phyloP scores from a whole-genome alignment of 148 eudicot species.

The Vaccinium darrowii region DNA sequence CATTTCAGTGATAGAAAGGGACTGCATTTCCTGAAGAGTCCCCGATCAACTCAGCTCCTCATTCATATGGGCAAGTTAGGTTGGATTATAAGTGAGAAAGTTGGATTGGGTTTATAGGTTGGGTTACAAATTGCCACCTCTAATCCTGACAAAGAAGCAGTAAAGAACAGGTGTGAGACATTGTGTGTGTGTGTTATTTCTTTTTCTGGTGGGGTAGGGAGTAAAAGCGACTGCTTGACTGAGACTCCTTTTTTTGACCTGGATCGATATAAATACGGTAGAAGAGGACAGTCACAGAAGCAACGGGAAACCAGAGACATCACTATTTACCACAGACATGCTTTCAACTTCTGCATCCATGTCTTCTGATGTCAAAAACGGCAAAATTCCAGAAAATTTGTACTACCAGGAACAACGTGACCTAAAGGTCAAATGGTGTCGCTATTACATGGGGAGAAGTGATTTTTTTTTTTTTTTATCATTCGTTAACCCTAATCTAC shows the following conservation, averaged over 20 bases:
- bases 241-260: constrained; percentile 10
- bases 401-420: not conserved
- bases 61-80: too few species aligned
- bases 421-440: not conserved
- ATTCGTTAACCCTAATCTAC: too few species aligned
- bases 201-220: constrained; percentile 28
- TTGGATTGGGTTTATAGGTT: too few species aligned
- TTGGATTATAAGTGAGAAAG: too few species aligned
- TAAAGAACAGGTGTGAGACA: too few species aligned
- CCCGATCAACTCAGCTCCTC: too few species aligned
- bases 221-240: constrained; percentile 17
- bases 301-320: not conserved
- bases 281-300: not conserved
- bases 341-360: not conserved
- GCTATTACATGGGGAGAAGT: not conserved
- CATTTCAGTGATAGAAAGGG: too few species aligned
- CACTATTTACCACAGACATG: constrained; percentile 3
- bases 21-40: too few species aligned
- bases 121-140: too few species aligned
- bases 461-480: too few species aligned
- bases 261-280: not conserved
- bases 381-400: not conserved
- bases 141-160: too few species aligned
- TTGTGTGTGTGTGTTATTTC: constrained; percentile 21
- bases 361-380: not conserved